These are phyloP conservation scores for Steccherinum ochraceum DNA, from an alignment of 768 basidiomycete genomes.

Conservation along the genomic window DNA sequence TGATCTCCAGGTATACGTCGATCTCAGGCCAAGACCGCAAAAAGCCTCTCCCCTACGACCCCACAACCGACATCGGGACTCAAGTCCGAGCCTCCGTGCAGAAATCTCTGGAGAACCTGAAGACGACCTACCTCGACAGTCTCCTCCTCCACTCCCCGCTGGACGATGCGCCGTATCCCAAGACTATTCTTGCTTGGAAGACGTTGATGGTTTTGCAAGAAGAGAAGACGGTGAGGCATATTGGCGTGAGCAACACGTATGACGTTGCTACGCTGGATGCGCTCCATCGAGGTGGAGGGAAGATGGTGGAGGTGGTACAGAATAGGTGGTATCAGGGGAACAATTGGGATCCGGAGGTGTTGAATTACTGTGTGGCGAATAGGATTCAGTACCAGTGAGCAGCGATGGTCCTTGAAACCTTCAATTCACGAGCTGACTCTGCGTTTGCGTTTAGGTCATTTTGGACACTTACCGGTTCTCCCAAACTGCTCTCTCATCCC, in stretches of 20 bases:
- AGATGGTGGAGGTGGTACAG: constrained; percentile 64
- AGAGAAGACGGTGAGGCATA: constrained; percentile 53
- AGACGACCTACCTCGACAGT: constrained; percentile 69
- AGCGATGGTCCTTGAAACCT: constrained; percentile 11
- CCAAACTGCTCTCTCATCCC: constrained; percentile 48
- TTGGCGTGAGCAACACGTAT: constrained; percentile 78
- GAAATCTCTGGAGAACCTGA: constrained; percentile 61
- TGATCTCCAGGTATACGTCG: constrained; percentile 62
- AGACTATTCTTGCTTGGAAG: constrained; percentile 67
- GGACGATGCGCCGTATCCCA: constrained; percentile 34
- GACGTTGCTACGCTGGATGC: constrained; percentile 49
- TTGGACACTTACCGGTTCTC: constrained; percentile 83
- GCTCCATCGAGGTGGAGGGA: constrained; percentile 43
- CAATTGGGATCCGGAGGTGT: constrained; percentile 62
- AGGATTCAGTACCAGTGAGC: constrained; percentile 68
- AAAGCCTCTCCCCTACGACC: constrained; percentile 72
- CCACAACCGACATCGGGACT: constrained; percentile 38
- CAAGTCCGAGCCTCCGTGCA: constrained; percentile 62
- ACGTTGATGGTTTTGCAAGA: constrained; percentile 56
- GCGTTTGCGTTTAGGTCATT: constrained; percentile 76
- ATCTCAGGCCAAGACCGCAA: constrained; percentile 64
- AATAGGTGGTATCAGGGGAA: constrained; percentile 85
- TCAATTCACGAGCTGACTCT: not conserved
- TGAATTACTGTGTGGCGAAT: constrained; percentile 55
- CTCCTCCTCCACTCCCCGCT: constrained; percentile 78